Evolutionary conservation across 768 basidiomycete species (phyloP).

Genomic region (Leccinum longicurvipes): DNA sequence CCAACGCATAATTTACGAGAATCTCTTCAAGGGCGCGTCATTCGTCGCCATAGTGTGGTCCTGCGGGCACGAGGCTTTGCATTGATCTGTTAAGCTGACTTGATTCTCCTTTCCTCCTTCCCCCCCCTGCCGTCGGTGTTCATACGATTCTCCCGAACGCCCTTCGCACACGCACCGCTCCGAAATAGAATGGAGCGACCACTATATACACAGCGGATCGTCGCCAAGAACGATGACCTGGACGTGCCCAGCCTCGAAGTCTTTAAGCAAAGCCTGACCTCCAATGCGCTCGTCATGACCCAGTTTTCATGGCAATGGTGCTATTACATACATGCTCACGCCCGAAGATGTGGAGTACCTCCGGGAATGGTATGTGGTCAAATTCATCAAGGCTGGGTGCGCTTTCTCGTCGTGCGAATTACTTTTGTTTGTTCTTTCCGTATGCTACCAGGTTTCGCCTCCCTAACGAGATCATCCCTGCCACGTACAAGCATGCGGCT

Average conservation of each 20-base stretch:
- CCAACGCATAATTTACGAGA: too few species aligned
- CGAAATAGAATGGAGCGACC: too few species aligned
- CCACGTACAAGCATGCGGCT: conserved; percentile 95
- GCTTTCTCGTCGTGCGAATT: background rate
- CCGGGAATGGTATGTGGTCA: conserved; percentile 65
- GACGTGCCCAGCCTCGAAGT: conserved; percentile 68
- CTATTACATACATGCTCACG: conserved; percentile 97
- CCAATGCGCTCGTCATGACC: conserved; percentile 90
- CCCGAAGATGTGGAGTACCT: conserved; percentile 97
- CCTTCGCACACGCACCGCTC: too few species aligned
- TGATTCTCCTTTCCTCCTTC: too few species aligned
- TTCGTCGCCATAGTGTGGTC: too few species aligned
- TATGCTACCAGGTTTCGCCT: conserved; percentile 89
- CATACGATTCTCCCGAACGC: too few species aligned
- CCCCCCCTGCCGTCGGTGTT: too few species aligned
- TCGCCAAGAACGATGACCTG: conserved; percentile 96
- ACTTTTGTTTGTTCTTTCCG: too few species aligned
- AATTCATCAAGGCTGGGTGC: background rate
- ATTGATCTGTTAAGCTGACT: too few species aligned
- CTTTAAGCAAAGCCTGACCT: conserved; percentile 70
- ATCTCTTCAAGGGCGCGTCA: too few species aligned
- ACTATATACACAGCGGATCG: conserved; percentile 57
- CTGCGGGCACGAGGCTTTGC: too few species aligned
- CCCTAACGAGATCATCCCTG: conserved; percentile 91
- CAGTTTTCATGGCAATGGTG: conserved; percentile 99